Evolutionary conservation across 1,139 yeast genomes (phyloP), one percentile per base, ranked within the genome.

Genomic region (Candida anutae): DNA sequence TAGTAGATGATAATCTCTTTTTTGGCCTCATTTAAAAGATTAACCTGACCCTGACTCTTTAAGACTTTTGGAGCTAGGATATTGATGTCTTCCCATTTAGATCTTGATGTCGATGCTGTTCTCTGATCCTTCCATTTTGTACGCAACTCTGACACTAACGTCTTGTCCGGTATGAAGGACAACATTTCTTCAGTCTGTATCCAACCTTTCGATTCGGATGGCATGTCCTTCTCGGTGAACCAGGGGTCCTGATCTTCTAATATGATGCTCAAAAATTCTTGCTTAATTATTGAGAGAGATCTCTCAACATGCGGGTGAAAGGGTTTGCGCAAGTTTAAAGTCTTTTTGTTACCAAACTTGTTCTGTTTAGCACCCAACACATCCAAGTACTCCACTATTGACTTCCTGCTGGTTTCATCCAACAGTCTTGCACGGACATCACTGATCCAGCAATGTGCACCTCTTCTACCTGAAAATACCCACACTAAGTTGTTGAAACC

Each of bases 391-490:
- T 83, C 88, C 19, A 88, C 78, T 9, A 90, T 70, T 2, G 94
- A 76, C 40, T 80, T 67, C 43, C 99, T 70, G 32, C 74, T 72
- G 4, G 59, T 44, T 49, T 93, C 98, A 42, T 74, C 83, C 38
- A 90, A 57, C 3, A 54, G 48, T 32, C 96, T 63, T 1, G 96
- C 95, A 28, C 88, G 62, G 30, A 72, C 57, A 50, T 93, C 98
- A 53, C 95, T 83, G 15, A 90, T 70, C 99, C 99, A 90, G 43
- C 97, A 94, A 65, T 90, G 99, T 15, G 94, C 95, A 53, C 99
- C 99, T 69, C 99, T 82, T 63, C 99, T 79, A 26, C 99, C 99
- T 0, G 96, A 85, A 50, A 85, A 90, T 3, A 90, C 95, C 98
- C 98, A 90, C 26, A 90, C 62, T 48, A 87, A 62, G 50, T 85